Base-by-base conservation (phyloP, 306 rosid genomes). In the Pyrus pyrifolia region DNA sequence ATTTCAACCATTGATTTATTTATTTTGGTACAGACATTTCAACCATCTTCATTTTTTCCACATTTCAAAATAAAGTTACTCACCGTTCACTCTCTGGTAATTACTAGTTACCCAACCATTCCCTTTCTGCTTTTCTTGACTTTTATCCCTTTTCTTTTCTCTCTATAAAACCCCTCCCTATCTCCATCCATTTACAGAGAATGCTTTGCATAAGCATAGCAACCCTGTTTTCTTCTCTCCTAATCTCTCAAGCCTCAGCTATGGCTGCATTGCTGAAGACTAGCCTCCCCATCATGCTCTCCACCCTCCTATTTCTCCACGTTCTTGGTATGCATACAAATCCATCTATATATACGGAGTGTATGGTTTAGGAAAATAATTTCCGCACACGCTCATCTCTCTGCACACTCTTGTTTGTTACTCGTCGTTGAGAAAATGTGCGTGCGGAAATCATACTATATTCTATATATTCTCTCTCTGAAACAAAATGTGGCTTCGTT, bases 281-380 rank as follows among this genome's bases (percentile, higher is more conserved):
- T 67, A 29, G 72, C 31, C 72, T 91, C 68, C 22, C 81, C 66
- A 77, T 85, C 69, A 15, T 77, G 44, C 81, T 91, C 80, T 12
- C 22, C 77, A 6, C 67, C 30, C 40, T 86, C 82, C 42, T 88
- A 33, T 10, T 75, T 33, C 68, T 75, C 75, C 81, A 75, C 80
- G 30, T 81, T 70, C 53, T 83, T 68, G 92, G 96, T 88, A 82
- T 2, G 35, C 9, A 63, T 15, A 51, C 21, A 51, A 18, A 15
- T 51, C 6, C 18, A 51, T 51, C 55, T 15, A 51, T 51, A 5
- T 51, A 51, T 2, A 51, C 12, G 2, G 18, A 18, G 8, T 5
- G 6, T 49, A 49, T 15, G 21, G 55, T 17, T 15, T 49, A 5
- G 55, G 55, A 18, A 49, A 5, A 18, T 49, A 49, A 49, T 49